phyloP scores from a whole-genome alignment of 2,329 filamentous ascomycete genomes.

The Calcarisporium arbuscula region DNA sequence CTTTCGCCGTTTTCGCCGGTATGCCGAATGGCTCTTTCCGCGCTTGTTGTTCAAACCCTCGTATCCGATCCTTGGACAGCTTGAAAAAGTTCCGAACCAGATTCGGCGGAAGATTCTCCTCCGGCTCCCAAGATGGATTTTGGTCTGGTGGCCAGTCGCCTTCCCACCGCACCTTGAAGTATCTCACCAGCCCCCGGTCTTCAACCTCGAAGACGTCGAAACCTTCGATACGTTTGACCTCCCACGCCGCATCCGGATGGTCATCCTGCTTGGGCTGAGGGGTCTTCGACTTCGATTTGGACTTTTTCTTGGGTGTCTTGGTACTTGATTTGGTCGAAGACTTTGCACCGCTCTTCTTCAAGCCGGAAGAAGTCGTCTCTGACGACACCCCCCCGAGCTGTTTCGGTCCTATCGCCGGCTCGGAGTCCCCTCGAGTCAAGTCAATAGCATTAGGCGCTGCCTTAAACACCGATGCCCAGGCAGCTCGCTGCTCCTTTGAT shows the following conservation, averaged over 20 bases:
- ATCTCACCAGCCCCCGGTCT: slow-evolving; percentile 28
- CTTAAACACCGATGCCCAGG: too few relatives aligned
- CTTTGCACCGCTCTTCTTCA: too few relatives aligned
- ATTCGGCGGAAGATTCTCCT: slow-evolving; percentile 37
- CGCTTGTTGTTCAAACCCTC: not conserved
- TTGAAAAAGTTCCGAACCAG: slow-evolving; percentile 37
- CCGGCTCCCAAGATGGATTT: slow-evolving; percentile 54
- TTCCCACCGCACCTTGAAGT: slow-evolving; percentile 49
- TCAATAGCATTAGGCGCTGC: too few relatives aligned
- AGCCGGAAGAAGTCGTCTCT: too few relatives aligned
- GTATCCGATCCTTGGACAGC: slow-evolving; percentile 17
- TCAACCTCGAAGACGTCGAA: slow-evolving; percentile 30
- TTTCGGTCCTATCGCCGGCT: too few relatives aligned
- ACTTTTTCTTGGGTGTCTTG: slow-evolving; percentile 4
- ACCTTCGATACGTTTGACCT: slow-evolving; percentile 39
- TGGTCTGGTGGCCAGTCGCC: slow-evolving; percentile 50
- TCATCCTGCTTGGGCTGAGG: too few relatives aligned
- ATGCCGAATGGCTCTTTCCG: not conserved
- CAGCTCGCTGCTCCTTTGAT: too few relatives aligned
- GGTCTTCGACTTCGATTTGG: too few relatives aligned
- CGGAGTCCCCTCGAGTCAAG: too few relatives aligned
- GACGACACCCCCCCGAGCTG: too few relatives aligned
- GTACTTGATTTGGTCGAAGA: slow-evolving; percentile 3
- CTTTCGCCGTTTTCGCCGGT: too few relatives aligned
- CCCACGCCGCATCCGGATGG: slow-evolving; percentile 26